Evolutionary conservation across 1,139 yeast species (phyloP).

Genomic region (Zygoascus meyerae): DNA sequence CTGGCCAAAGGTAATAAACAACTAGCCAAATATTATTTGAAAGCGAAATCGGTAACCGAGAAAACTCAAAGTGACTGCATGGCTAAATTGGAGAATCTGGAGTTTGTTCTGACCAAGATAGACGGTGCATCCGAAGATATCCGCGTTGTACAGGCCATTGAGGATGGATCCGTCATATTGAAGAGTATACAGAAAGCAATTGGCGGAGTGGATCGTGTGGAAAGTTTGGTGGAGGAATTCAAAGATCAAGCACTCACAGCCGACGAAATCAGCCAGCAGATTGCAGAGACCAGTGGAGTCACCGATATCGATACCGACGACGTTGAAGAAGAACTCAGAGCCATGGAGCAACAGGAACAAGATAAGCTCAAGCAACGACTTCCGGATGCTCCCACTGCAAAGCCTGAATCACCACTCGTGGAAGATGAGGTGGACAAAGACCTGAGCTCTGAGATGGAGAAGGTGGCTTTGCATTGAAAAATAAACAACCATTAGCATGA

Average conservation of each 20-base stretch:
- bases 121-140: conserved; percentile 26
- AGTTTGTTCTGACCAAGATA: conserved; percentile 28
- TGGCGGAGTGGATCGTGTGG: conserved; percentile 35
- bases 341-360: conserved; percentile 9
- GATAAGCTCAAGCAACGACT: background rate
- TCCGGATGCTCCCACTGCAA: background rate
- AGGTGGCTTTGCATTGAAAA: background rate
- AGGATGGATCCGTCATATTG: conserved; percentile 29
- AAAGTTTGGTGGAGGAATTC: conserved; percentile 32
- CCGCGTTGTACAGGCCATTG: conserved; percentile 29
- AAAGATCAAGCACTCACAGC: conserved; percentile 31
- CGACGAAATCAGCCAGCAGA: conserved; percentile 26
- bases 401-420: background rate
- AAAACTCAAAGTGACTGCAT: conserved; percentile 27
- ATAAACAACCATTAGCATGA: no score
- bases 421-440: conserved; percentile 1
- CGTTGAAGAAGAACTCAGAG: conserved; percentile 28
- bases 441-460: background rate
- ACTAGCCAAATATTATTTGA: conserved; percentile 29
- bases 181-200: conserved; percentile 29
- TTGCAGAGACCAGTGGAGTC: conserved; percentile 12
- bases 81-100: conserved; percentile 31
- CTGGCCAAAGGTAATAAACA: conserved; percentile 20
- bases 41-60: conserved; percentile 26
- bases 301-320: conserved; percentile 30